These are phyloP conservation scores for Claviceps africana DNA, from an alignment of 2,329 filamentous ascomycete species.

Conservation along the genomic window DNA sequence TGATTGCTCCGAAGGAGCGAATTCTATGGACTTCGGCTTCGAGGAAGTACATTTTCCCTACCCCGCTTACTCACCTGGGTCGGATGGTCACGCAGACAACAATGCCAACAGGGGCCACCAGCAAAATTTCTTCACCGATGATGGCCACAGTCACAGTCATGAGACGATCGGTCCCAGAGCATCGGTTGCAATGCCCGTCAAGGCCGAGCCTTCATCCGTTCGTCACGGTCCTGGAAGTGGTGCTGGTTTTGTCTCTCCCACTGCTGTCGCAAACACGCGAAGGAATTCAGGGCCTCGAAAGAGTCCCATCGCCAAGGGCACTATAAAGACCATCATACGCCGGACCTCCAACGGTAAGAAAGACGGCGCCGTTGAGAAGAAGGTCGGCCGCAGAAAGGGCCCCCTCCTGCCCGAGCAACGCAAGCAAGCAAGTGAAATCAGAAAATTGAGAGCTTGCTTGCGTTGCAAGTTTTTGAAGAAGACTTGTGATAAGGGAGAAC, in stretches of 20 bases:
- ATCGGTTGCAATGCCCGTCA: conserved; percentile 55
- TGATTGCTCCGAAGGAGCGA: conserved; percentile 63
- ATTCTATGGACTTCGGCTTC: conserved; percentile 57
- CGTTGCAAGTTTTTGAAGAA: conserved; percentile 99
- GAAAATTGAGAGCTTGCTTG: conserved; percentile 84
- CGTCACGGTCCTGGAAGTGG: conserved; percentile 48
- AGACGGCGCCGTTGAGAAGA: conserved; percentile 70
- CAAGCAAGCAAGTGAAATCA: conserved; percentile 92
- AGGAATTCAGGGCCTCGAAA: conserved; percentile 59
- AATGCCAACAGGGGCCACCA: conserved; percentile 25
- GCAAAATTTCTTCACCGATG: conserved; percentile 48
- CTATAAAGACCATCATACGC: conserved; percentile 69
- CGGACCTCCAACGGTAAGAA: conserved; percentile 66
- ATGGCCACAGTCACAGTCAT: conserved; percentile 32
- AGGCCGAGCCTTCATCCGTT: conserved; percentile 34
- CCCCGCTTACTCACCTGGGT: conserved; percentile 71
- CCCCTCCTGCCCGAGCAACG: conserved; percentile 85
- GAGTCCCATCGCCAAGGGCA: conserved; percentile 65
- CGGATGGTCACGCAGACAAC: conserved; percentile 40
- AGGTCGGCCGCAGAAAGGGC: conserved; percentile 78
- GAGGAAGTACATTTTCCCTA: conserved; percentile 66
- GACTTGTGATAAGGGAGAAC: conserved; percentile 95
- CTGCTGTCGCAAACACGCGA: conserved; percentile 46
- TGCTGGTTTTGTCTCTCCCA: conserved; percentile 44
- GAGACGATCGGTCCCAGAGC: conserved; percentile 54